Conservation (phyloP, 2,329 filamentous ascomycete genomes). For the Aspergillus spinulosporus region DNA sequence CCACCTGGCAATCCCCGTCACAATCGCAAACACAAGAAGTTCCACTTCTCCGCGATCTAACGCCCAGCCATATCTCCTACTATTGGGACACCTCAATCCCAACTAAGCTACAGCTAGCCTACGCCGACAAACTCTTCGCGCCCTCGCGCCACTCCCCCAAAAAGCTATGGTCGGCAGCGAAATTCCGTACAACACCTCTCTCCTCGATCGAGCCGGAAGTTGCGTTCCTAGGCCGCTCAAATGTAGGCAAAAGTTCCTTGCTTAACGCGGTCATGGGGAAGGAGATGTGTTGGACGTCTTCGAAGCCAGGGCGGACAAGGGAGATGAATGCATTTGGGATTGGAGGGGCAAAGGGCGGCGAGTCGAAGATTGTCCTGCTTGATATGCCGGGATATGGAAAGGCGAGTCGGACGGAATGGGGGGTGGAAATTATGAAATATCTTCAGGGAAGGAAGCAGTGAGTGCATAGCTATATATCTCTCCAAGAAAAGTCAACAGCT, state of each 20-base stretch:
- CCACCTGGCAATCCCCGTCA: slow-evolving; percentile 1
- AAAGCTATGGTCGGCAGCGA: slow-evolving; percentile 61
- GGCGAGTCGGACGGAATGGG: slow-evolving; percentile 63
- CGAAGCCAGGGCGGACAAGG: slow-evolving; percentile 61
- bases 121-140: slow-evolving; percentile 50
- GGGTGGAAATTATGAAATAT: slow-evolving; percentile 68
- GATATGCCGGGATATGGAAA: slow-evolving; percentile 73
- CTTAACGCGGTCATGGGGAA: slow-evolving; percentile 63
- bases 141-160: slow-evolving; percentile 49
- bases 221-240: slow-evolving; percentile 67
- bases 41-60: slow-evolving; percentile 32
- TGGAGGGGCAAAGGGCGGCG: slow-evolving; percentile 48
- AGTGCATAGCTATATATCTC: slow-evolving; percentile 21
- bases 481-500: not conserved
- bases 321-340: slow-evolving; percentile 68
- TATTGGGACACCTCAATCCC: slow-evolving; percentile 56
- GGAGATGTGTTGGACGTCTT: slow-evolving; percentile 57
- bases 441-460: slow-evolving; percentile 61
- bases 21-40: slow-evolving; percentile 23
- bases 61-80: slow-evolving; percentile 40
- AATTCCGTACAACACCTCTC: slow-evolving; percentile 61
- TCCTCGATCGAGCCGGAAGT: slow-evolving; percentile 59
- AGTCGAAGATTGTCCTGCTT: slow-evolving; percentile 58
- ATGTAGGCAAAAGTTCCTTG: slow-evolving; percentile 68
- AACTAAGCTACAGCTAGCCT: slow-evolving; percentile 44